These are phyloP conservation scores for Taiwanofungus camphoratus DNA, from an alignment of 1,284 basidiomycete genomes.

Conservation along the genomic window DNA sequence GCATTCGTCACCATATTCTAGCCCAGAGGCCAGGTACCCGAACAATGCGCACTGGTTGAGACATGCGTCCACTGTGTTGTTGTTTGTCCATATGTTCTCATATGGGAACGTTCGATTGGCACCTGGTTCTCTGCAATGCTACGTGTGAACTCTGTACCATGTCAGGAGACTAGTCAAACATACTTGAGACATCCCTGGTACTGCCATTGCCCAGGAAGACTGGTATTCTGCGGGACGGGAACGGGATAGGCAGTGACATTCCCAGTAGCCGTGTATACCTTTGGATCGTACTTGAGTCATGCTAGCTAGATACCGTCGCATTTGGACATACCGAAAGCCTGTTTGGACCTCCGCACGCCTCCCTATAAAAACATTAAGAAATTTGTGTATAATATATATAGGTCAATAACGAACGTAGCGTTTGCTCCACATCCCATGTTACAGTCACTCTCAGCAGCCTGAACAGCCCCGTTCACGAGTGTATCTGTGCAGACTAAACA, in stretches of 20 bases:
- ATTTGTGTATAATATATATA: neutral
- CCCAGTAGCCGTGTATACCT: constrained; percentile 50
- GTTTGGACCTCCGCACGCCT: constrained; percentile 66
- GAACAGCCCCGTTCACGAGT: constrained; percentile 51
- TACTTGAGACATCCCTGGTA: constrained; percentile 66
- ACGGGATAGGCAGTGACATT: constrained; percentile 52
- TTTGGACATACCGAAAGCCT: constrained; percentile 45
- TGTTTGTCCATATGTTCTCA: constrained; percentile 50
- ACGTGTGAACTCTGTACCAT: neutral
- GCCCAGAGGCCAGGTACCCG: constrained; percentile 60
- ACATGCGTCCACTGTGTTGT: constrained; percentile 58
- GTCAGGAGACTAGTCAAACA: constrained; percentile 15
- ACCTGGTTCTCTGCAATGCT: constrained; percentile 28
- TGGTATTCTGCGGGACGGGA: constrained; percentile 47
- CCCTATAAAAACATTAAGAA: constrained; percentile 30
- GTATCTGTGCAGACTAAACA: constrained; percentile 52
- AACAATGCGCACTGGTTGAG: constrained; percentile 57
- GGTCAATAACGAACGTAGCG: constrained; percentile 40
- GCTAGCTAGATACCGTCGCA: constrained; percentile 1
- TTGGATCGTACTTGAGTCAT: neutral
- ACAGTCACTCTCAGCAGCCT: constrained; percentile 46
- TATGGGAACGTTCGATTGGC: constrained; percentile 48
- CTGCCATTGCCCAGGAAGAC: constrained; percentile 54
- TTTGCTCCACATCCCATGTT: constrained; percentile 65
- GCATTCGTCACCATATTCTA: constrained; percentile 58